Conservation (phyloP, 2,329 filamentous ascomycete species). For the Knoxdaviesia capensis region DNA sequence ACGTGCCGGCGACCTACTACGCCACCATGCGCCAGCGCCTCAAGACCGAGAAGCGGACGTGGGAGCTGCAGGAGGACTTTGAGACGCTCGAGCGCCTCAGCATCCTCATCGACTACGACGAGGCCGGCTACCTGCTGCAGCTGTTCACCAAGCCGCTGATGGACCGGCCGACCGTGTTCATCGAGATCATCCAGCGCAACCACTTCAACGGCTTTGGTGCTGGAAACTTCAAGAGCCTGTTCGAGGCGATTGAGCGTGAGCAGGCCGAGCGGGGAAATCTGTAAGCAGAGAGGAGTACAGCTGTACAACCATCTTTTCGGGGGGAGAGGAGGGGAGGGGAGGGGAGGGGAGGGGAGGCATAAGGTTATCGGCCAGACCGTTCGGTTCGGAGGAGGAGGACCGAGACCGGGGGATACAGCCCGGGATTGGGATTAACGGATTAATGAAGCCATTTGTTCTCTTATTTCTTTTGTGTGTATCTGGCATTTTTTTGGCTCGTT, state of each 20-base stretch:
- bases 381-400: no score
- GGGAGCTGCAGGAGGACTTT: slow-evolving; percentile 60
- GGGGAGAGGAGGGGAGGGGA: no score
- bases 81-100: slow-evolving; percentile 57
- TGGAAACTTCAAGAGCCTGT: slow-evolving; percentile 87
- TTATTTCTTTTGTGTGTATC: no score
- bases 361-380: no score
- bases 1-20: slow-evolving; percentile 76
- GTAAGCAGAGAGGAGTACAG: slow-evolving; percentile 14
- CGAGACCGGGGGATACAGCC: no score
- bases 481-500: no score
- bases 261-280: slow-evolving; percentile 74
- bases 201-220: slow-evolving; percentile 85
- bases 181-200: slow-evolving; percentile 88
- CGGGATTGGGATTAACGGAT: no score
- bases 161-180: slow-evolving; percentile 87
- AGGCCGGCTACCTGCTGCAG: slow-evolving; percentile 64
- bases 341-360: no score
- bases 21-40: slow-evolving; percentile 53
- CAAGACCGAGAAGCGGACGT: slow-evolving; percentile 36
- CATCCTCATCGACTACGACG: slow-evolving; percentile 90
- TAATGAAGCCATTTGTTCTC: no score
- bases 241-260: slow-evolving; percentile 88
- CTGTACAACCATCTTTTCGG: no score
- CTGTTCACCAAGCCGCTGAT: slow-evolving; percentile 74